Percentiles rank a stretch among this genome's conserved stretches.
Evolutionary conservation across 805 yeast species (phyloP).

Genomic region (Blastobotrys americana): DNA sequence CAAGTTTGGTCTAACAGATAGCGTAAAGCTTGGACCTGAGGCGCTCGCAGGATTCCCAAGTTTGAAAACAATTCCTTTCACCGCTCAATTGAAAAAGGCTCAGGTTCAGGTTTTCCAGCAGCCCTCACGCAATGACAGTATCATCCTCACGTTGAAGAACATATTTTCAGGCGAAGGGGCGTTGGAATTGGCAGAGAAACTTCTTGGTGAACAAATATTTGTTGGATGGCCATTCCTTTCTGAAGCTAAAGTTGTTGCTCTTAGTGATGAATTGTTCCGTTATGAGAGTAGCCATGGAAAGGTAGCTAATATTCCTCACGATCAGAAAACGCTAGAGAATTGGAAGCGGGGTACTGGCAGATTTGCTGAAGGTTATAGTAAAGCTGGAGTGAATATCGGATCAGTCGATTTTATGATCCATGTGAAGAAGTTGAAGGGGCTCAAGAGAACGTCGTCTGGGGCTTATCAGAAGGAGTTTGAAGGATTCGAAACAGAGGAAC

Average conservation of each 20-base stretch:
- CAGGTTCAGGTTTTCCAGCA: slow-evolving; percentile 74
- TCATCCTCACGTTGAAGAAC: slow-evolving; percentile 58
- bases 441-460: slow-evolving; percentile 62
- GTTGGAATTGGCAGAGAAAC: slow-evolving; percentile 59
- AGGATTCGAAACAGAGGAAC: slow-evolving; percentile 34
- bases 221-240: slow-evolving; percentile 86
- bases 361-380: slow-evolving; percentile 38
- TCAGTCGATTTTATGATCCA: slow-evolving; percentile 51
- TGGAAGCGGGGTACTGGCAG: slow-evolving; percentile 39
- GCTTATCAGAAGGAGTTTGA: slow-evolving; percentile 70
- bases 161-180: slow-evolving; percentile 35
- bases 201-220: slow-evolving; percentile 56
- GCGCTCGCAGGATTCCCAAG: slow-evolving; percentile 88
- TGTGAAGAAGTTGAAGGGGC: slow-evolving; percentile 72
- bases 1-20: slow-evolving; percentile 48
- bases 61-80: slow-evolving; percentile 60
- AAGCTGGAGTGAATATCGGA: slow-evolving; percentile 54
- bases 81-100: slow-evolving; percentile 43
- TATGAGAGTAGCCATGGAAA: slow-evolving; percentile 32
- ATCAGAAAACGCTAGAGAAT: slow-evolving; percentile 40
- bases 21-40: slow-evolving; percentile 62
- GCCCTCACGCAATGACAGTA: slow-evolving; percentile 76
- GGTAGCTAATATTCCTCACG: slow-evolving; percentile 32
- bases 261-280: slow-evolving; percentile 47
- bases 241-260: slow-evolving; percentile 64